These are phyloP conservation scores for Dryas octopetala DNA, from an alignment of 306 rosid genomes.

Conservation along the genomic window DNA sequence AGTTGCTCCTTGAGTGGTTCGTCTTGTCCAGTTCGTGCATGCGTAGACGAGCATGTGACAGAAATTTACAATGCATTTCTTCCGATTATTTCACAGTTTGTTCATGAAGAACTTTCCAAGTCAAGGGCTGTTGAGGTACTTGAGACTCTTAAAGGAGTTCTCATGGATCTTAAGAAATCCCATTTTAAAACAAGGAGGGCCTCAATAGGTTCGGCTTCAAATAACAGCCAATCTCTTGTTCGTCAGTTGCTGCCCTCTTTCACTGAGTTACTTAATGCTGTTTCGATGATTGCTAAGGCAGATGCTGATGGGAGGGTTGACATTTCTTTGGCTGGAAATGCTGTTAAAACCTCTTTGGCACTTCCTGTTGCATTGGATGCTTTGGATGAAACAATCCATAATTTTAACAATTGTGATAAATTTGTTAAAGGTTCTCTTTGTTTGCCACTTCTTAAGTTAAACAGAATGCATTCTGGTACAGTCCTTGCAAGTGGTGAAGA, in stretches of 20 bases:
- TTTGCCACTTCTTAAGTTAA: slow-evolving; percentile 69
- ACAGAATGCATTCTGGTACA: slow-evolving; percentile 85
- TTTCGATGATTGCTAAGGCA: slow-evolving; percentile 53
- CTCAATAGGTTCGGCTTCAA: slow-evolving; percentile 41
- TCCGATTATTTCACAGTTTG: slow-evolving; percentile 59
- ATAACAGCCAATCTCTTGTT: slow-evolving; percentile 32
- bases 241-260: slow-evolving; percentile 60
- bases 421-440: slow-evolving; percentile 49
- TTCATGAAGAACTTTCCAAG: slow-evolving; percentile 45
- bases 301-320: slow-evolving; percentile 58
- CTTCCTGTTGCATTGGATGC: slow-evolving; percentile 76
- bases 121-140: slow-evolving; percentile 60
- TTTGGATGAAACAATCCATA: slow-evolving; percentile 53
- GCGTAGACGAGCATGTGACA: slow-evolving; percentile 86
- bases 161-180: slow-evolving; percentile 51
- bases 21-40: slow-evolving; percentile 67
- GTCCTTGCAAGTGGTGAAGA: slow-evolving; percentile 88
- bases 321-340: slow-evolving; percentile 63
- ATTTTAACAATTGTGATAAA: slow-evolving; percentile 50
- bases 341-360: slow-evolving; percentile 70
- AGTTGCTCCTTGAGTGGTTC: slow-evolving; percentile 48
- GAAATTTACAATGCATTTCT: slow-evolving; percentile 61
- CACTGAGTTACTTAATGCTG: slow-evolving; percentile 52
- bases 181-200: slow-evolving; percentile 68
- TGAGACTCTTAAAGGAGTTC: slow-evolving; percentile 40